Evolutionary conservation across 1,284 basidiomycete genomes (phyloP).

Genomic region (Acaromyces ingoldii): DNA sequence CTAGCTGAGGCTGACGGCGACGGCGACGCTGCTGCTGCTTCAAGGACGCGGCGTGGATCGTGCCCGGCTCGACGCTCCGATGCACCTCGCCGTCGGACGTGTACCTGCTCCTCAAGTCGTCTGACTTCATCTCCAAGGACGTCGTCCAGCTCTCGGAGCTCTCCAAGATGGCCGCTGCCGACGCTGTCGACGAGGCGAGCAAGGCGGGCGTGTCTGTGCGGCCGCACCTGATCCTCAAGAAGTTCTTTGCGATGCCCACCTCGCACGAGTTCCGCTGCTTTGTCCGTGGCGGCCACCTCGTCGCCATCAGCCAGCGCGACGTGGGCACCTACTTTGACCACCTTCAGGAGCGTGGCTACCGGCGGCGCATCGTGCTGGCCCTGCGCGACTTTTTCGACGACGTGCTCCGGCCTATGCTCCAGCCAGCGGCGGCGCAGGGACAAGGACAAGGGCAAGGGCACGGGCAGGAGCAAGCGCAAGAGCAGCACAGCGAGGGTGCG

Average conservation of each 20-base stretch:
- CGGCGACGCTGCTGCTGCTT: conserved; percentile 2
- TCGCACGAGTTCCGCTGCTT: conserved; percentile 54
- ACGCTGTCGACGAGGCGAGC: not conserved
- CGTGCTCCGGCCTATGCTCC: conserved; percentile 57
- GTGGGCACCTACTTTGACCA: conserved; percentile 70
- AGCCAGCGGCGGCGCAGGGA: too few species aligned
- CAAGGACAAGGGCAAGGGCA: too few species aligned
- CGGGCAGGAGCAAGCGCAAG: too few species aligned
- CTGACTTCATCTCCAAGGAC: conserved; percentile 82
- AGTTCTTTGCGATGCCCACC: conserved; percentile 80
- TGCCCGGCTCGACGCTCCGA: conserved; percentile 78
- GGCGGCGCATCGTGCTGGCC: conserved; percentile 58
- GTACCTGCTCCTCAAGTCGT: conserved; percentile 86
- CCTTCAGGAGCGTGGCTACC: conserved; percentile 56
- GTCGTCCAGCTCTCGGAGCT: conserved; percentile 56
- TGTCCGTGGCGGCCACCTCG: conserved; percentile 14
- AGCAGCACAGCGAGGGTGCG: too few species aligned
- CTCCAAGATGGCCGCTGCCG: not conserved
- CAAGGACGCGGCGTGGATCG: conserved; percentile 86
- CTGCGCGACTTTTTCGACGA: conserved; percentile 66
- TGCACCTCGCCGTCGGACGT: conserved; percentile 83
- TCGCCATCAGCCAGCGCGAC: conserved; percentile 85
- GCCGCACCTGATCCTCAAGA: conserved; percentile 76
- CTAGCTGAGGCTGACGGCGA: conserved; percentile 1
- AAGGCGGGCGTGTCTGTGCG: not conserved